Conservation (phyloP, 306 rosid species). For the Trifolium fragiferum region DNA sequence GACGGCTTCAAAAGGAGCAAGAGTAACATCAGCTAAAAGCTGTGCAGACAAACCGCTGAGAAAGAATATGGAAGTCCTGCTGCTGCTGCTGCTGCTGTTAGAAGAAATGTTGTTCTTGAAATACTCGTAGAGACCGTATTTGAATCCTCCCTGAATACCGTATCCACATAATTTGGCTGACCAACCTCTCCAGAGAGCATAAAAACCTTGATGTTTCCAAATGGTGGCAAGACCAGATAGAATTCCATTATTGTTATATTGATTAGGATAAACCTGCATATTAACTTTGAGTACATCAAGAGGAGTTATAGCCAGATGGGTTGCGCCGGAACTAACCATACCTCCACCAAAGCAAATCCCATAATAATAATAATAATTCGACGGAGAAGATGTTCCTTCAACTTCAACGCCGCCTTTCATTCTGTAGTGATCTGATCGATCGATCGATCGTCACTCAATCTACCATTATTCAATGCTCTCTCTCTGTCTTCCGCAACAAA, state of each 20-base stretch:
- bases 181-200: slow-evolving; percentile 86
- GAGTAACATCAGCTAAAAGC: slow-evolving; percentile 70
- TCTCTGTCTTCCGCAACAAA: too few relatives aligned
- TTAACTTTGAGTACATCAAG: slow-evolving; percentile 81
- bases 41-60: slow-evolving; percentile 76
- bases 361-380: slow-evolving; percentile 44
- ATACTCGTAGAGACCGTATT: slow-evolving; percentile 78
- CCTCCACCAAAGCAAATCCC: slow-evolving; percentile 73
- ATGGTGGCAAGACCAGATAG: slow-evolving; percentile 63
- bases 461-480: too few relatives aligned
- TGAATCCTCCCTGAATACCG: slow-evolving; percentile 78
- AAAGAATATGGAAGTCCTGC: slow-evolving; percentile 58
- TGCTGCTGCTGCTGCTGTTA: too few relatives aligned
- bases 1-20: slow-evolving; percentile 74
- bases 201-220: slow-evolving; percentile 73
- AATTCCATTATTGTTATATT: slow-evolving; percentile 54
- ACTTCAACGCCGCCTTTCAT: too few relatives aligned
- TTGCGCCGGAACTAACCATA: slow-evolving; percentile 71
- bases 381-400: too few relatives aligned
- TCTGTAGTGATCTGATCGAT: too few relatives aligned
- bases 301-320: slow-evolving; percentile 75
- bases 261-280: slow-evolving; percentile 71
- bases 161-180: slow-evolving; percentile 72
- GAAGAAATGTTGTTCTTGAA: too few relatives aligned
- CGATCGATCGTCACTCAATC: too few relatives aligned